Conservation (phyloP, 371 early-diverging fungal genomes). For the Mortierella sp. region DNA sequence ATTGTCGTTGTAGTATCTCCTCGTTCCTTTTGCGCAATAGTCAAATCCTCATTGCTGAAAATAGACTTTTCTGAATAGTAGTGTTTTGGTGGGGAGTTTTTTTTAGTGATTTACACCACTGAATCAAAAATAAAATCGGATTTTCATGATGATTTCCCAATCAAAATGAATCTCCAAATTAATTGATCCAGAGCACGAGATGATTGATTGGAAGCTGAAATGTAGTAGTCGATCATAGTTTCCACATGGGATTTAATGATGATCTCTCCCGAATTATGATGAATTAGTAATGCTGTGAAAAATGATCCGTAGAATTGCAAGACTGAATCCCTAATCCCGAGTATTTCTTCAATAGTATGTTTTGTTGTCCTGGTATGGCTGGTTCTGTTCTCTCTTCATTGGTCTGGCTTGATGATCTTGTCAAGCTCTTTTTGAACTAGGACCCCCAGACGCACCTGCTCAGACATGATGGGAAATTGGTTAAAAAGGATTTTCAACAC, state of each 20-base stretch:
- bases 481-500: constrained; percentile 59
- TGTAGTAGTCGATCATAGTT: constrained; percentile 31
- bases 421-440: neutral
- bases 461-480: constrained; percentile 61
- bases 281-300: neutral
- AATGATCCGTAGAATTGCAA: neutral
- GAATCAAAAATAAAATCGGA: neutral
- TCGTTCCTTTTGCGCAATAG: no score
- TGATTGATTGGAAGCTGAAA: neutral
- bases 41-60: no score
- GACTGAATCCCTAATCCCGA: constrained; percentile 1
- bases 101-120: neutral
- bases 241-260: constrained; percentile 33
- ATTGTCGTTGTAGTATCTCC: neutral
- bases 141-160: constrained; percentile 9
- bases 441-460: constrained; percentile 58
- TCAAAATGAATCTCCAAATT: neutral
- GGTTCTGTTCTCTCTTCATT: neutral
- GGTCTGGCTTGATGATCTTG: neutral
- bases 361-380: neutral
- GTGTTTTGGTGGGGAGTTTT: neutral
- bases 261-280: neutral
- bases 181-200: neutral
- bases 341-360: neutral
- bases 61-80: neutral